A percentile compares a stretch with the other conserved stretches of the same genome.
These are phyloP conservation scores for Rhodomyrtus tomentosa DNA, from an alignment of 345 rosid genomes.

Conservation along the genomic window DNA sequence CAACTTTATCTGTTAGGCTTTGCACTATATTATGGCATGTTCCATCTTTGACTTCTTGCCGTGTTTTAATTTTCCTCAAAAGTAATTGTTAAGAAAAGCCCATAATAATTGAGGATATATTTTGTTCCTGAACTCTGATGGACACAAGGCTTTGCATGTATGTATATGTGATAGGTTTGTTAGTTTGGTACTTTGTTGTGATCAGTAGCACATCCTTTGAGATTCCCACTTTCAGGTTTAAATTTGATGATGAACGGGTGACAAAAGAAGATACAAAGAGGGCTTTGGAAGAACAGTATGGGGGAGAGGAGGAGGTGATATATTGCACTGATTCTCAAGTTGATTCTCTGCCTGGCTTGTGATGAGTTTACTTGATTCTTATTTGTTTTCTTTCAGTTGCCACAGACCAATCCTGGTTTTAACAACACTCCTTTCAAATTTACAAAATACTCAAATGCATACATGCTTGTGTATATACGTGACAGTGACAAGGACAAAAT, in stretches of 20 bases:
- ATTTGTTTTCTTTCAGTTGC: slow-evolving; percentile 38
- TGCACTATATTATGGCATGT: neutral
- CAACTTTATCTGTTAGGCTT: neutral
- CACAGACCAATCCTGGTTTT: slow-evolving; percentile 90
- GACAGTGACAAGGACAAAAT: slow-evolving; percentile 94
- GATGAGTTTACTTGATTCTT: slow-evolving; percentile 3
- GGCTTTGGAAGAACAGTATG: slow-evolving; percentile 97
- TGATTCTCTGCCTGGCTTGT: neutral
- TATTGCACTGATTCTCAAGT: neutral
- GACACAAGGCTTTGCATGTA: neutral
- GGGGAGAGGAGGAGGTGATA: slow-evolving; percentile 98
- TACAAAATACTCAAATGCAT: slow-evolving; percentile 96
- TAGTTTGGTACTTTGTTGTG: neutral
- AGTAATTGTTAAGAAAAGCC: neutral
- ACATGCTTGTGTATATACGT: slow-evolving; percentile 96
- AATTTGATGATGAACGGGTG: slow-evolving; percentile 97
- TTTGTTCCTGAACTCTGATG: neutral
- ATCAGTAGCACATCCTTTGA: neutral
- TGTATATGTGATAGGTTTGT: neutral
- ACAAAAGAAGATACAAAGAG: slow-evolving; percentile 89
- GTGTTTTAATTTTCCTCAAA: neutral
- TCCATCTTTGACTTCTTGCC: neutral
- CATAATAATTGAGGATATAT: neutral
- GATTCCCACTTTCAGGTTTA: slow-evolving; percentile 42
- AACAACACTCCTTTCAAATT: slow-evolving; percentile 87